phyloP scores from a whole-genome alignment of 2,329 filamentous ascomycete genomes.

The Pestalotiopsis sp. region DNA sequence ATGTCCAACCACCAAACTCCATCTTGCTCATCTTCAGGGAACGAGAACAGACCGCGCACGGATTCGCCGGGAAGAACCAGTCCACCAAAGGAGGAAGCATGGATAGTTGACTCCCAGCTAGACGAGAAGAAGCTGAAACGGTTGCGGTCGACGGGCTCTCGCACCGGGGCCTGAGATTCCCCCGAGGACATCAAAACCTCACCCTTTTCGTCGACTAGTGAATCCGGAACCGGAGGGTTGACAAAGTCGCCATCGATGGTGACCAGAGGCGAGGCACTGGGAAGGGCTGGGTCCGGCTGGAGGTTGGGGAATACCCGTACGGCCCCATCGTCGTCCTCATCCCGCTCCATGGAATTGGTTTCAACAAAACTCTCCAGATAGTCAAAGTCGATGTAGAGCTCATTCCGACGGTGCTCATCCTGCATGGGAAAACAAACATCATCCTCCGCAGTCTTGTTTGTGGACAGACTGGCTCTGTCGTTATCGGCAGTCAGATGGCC shows the following conservation, averaged over 20 bases:
- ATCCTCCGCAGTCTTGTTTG: conserved; percentile 76
- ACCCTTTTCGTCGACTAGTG: conserved; percentile 51
- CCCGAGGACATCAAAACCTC: conserved; percentile 20
- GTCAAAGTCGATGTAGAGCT: conserved; percentile 88
- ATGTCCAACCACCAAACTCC: conserved; percentile 99
- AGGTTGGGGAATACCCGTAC: conserved; percentile 64
- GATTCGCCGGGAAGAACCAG: conserved; percentile 88
- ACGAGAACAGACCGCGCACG: conserved; percentile 81
- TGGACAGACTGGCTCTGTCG: conserved; percentile 63
- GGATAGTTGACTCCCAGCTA: conserved; percentile 89
- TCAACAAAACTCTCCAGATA: conserved; percentile 91
- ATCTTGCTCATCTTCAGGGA: conserved; percentile 64
- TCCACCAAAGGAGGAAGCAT: conserved; percentile 85
- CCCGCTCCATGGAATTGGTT: conserved; percentile 54
- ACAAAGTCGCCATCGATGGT: conserved; percentile 62
- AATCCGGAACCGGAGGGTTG: conserved; percentile 52
- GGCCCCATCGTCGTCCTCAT: conserved; percentile 50
- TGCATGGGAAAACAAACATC: conserved; percentile 88
- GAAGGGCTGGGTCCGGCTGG: conserved; percentile 42
- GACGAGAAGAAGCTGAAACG: conserved; percentile 98
- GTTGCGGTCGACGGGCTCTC: conserved; percentile 63
- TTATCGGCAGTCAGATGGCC: conserved; percentile 60
- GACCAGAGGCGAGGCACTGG: conserved; percentile 36
- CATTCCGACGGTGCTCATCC: conserved; percentile 68
- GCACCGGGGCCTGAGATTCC: conserved; percentile 38